These are phyloP conservation scores for Lepidium sativum DNA, from an alignment of 345 rosid genomes.

Conservation along the genomic window DNA sequence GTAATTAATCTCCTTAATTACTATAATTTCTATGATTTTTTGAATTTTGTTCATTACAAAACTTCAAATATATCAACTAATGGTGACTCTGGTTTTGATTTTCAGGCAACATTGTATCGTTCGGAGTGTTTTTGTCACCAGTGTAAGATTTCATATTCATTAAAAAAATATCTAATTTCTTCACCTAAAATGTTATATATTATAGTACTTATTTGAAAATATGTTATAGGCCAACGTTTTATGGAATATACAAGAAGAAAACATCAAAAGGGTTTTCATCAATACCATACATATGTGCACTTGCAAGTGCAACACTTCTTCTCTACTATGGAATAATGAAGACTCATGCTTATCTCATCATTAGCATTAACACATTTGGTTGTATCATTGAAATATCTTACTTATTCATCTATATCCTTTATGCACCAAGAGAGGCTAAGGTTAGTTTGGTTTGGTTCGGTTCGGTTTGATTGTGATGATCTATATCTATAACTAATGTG, in stretches of 20 bases:
- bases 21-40: background rate
- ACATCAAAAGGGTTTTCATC: slow-evolving; percentile 66
- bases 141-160: slow-evolving; percentile 37
- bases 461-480: background rate
- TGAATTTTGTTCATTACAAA: background rate
- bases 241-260: slow-evolving; percentile 48
- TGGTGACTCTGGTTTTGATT: background rate
- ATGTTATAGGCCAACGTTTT: slow-evolving; percentile 57
- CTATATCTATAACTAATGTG: background rate
- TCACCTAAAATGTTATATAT: background rate
- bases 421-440: slow-evolving; percentile 54
- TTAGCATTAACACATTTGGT: slow-evolving; percentile 58
- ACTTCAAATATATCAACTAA: background rate
- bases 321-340: slow-evolving; percentile 57
- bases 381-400: slow-evolving; percentile 47
- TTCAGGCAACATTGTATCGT: slow-evolving; percentile 63
- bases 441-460: slow-evolving; percentile 10
- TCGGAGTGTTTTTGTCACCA: slow-evolving; percentile 69
- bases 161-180: background rate
- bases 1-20: slow-evolving; percentile 22
- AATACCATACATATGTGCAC: slow-evolving; percentile 55
- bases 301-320: slow-evolving; percentile 58
- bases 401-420: slow-evolving; percentile 39
- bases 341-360: slow-evolving; percentile 36
- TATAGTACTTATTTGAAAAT: background rate